These are phyloP conservation scores for Salvia rosmarinus DNA, from an alignment of 257 asterid genomes.

Conservation along the genomic window DNA sequence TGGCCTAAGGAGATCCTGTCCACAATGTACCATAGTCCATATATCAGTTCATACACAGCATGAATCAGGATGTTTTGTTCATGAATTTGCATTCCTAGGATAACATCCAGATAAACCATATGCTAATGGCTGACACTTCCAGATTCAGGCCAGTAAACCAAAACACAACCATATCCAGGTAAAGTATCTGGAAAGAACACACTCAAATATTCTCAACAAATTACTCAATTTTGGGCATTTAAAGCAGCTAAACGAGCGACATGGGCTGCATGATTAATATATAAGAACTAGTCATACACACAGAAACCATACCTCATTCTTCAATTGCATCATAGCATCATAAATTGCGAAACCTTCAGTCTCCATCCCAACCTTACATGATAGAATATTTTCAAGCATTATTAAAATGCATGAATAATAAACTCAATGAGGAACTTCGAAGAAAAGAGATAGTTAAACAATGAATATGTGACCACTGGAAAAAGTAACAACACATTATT, in stretches of 20 bases:
- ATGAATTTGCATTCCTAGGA: conserved; percentile 1
- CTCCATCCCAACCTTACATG: conserved; percentile 82
- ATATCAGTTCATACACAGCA: background rate
- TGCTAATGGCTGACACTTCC: background rate
- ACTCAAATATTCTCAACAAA: conserved; percentile 5
- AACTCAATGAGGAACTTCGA: conserved; percentile 12
- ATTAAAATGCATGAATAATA: conserved; percentile 15
- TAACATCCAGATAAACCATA: background rate
- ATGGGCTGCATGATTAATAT: conserved; percentile 14
- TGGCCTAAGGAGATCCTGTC: conserved; percentile 4
- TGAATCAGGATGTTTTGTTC: conserved; percentile 14
- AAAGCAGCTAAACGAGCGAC: conserved; percentile 8
- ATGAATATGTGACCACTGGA: conserved; percentile 10
- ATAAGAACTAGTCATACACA: conserved; percentile 14
- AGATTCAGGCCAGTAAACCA: background rate
- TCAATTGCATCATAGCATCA: conserved; percentile 86
- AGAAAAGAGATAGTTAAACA: conserved; percentile 9
- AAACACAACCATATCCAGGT: conserved; percentile 9
- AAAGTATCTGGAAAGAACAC: conserved; percentile 17
- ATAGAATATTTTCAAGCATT: conserved; percentile 29
- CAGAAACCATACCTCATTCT: conserved; percentile 72
- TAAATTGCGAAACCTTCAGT: conserved; percentile 93
- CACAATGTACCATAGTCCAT: background rate
- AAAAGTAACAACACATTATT: background rate
- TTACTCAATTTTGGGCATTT: conserved; percentile 14